Conservation (phyloP, 2,329 filamentous ascomycete genomes). For the Aspergillus udagawae region DNA sequence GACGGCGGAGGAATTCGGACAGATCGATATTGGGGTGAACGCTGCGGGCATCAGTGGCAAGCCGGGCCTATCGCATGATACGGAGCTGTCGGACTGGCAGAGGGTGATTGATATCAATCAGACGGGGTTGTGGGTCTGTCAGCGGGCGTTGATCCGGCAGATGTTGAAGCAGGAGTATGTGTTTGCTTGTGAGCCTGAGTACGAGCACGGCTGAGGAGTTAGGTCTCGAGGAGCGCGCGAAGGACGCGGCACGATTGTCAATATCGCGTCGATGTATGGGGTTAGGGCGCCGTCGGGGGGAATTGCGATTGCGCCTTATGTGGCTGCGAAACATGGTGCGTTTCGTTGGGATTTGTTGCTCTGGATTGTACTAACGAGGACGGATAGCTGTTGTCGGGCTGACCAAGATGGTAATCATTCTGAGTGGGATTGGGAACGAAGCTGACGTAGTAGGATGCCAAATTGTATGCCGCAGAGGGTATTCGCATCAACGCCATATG, state of each 20-base stretch:
- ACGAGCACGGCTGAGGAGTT: neutral
- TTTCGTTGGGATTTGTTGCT: neutral
- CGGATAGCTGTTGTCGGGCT: slow-evolving; percentile 20
- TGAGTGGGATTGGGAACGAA: neutral
- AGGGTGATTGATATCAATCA: slow-evolving; percentile 52
- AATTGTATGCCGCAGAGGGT: slow-evolving; percentile 47
- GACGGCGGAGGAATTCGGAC: slow-evolving; percentile 46
- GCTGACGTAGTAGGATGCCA: slow-evolving; percentile 32
- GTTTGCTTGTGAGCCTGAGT: neutral
- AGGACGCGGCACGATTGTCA: slow-evolving; percentile 23
- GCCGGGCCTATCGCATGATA: slow-evolving; percentile 43
- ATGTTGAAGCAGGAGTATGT: slow-evolving; percentile 24
- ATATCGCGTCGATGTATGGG: slow-evolving; percentile 23
- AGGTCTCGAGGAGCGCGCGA: slow-evolving; percentile 13
- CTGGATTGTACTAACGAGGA: neutral
- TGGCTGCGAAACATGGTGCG: slow-evolving; percentile 23
- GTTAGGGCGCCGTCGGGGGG: slow-evolving; percentile 11
- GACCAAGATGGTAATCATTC: slow-evolving; percentile 17
- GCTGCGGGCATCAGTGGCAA: slow-evolving; percentile 51
- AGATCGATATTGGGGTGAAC: slow-evolving; percentile 55
- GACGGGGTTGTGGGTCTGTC: slow-evolving; percentile 55
- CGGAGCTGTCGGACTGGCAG: slow-evolving; percentile 47
- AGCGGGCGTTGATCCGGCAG: slow-evolving; percentile 45
- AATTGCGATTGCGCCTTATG: slow-evolving; percentile 17
- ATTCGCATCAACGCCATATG: slow-evolving; percentile 61